These are phyloP conservation scores for Globisporangium polare DNA, from an alignment of 352 stramenopile genomes.

Conservation along the genomic window DNA sequence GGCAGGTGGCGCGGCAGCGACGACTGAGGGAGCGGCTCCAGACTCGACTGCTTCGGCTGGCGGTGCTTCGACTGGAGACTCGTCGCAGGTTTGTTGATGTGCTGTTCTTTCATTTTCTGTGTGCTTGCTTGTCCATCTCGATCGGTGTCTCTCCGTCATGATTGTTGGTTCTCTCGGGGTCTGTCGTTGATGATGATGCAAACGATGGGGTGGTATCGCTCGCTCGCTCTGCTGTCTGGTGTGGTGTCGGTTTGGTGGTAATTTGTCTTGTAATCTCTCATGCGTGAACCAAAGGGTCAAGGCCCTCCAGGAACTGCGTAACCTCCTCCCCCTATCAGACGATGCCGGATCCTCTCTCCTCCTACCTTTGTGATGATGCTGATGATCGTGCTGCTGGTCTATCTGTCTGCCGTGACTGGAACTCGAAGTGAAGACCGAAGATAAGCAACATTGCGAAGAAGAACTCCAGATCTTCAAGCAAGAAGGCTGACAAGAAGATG, in stretches of 20 bases:
- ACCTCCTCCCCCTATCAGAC: slow-evolving; percentile 12
- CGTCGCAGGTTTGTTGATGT: slow-evolving; percentile 67
- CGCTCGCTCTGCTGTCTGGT: slow-evolving; percentile 19
- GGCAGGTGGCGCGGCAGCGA: slow-evolving; percentile 25
- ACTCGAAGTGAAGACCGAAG: slow-evolving; percentile 9
- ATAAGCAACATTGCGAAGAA: neutral
- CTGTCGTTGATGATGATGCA: slow-evolving; percentile 22
- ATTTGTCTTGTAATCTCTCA: slow-evolving; percentile 30
- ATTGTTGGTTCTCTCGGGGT: slow-evolving; percentile 11
- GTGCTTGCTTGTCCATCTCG: slow-evolving; percentile 9
- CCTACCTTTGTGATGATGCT: slow-evolving; percentile 14
- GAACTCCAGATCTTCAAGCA: neutral
- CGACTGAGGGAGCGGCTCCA: slow-evolving; percentile 14
- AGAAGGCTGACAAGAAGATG: neutral
- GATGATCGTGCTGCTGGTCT: slow-evolving; percentile 9
- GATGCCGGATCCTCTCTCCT: slow-evolving; percentile 8
- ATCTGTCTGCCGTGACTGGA: slow-evolving; percentile 12
- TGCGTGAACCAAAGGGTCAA: slow-evolving; percentile 39
- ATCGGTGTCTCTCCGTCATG: slow-evolving; percentile 15
- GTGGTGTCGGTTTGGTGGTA: slow-evolving; percentile 14
- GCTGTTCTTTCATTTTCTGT: slow-evolving; percentile 23
- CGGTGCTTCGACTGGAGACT: slow-evolving; percentile 15
- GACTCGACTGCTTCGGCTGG: slow-evolving; percentile 16
- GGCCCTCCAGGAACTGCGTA: slow-evolving; percentile 62
- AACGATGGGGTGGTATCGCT: slow-evolving; percentile 29